phyloP scores from a whole-genome alignment of 2,329 filamentous ascomycete species.

The Sporothrix protearum region DNA sequence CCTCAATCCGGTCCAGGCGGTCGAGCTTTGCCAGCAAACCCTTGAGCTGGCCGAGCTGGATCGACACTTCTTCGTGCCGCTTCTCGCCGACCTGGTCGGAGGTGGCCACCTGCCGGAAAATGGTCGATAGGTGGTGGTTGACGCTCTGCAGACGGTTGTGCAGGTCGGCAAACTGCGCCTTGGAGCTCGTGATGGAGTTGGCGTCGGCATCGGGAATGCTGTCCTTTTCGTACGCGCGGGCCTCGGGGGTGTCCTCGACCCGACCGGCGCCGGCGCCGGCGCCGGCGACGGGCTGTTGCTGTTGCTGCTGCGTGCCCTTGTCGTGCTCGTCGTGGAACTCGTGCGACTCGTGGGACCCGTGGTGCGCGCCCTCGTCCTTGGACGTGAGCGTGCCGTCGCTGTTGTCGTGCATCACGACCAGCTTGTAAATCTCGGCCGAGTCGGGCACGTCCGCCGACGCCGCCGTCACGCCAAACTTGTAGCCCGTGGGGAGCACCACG shows the following conservation, averaged over 20 bases:
- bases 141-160: constrained; percentile 76
- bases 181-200: constrained; percentile 47
- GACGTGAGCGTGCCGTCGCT: constrained; percentile 35
- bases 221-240: constrained; percentile 33
- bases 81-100: constrained; percentile 52
- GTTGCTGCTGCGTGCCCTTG: constrained; percentile 6
- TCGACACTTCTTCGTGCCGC: constrained; percentile 53
- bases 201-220: constrained; percentile 48
- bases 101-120: constrained; percentile 56
- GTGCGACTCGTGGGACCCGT: constrained; percentile 23
- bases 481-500: constrained; percentile 72
- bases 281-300: constrained; percentile 24
- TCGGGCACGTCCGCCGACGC: constrained; percentile 88
- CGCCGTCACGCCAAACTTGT: constrained; percentile 82
- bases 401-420: constrained; percentile 64
- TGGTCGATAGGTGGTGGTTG: constrained; percentile 62
- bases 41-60: constrained; percentile 47
- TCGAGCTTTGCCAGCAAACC: constrained; percentile 45
- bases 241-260: constrained; percentile 21
- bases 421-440: constrained; percentile 89
- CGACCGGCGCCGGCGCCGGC: constrained; percentile 4
- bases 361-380: constrained; percentile 30
- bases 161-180: constrained; percentile 73
- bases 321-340: constrained; percentile 27
- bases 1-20: constrained; percentile 41